Conservation (phyloP, 805 yeast species). For the Saccharomycopsis fermentans region DNA sequence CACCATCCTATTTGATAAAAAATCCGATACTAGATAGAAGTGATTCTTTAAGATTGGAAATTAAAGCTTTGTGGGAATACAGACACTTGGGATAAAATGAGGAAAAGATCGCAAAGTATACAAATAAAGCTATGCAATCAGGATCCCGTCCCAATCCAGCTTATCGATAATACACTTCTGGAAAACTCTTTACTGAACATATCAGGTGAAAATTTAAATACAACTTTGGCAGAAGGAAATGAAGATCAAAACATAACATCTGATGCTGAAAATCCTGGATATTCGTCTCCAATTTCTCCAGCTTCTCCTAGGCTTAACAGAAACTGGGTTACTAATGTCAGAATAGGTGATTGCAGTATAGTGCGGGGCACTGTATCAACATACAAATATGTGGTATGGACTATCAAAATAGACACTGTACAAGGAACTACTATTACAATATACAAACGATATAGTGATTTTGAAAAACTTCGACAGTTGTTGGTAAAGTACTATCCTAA, state of each 20-base stretch:
- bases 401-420: slow-evolving; percentile 14
- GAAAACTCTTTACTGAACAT: neutral
- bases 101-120: neutral
- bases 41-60: no score
- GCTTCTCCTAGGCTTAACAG: neutral
- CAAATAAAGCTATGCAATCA: slow-evolving; percentile 12
- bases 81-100: neutral
- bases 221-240: neutral
- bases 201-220: neutral
- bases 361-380: slow-evolving; percentile 8
- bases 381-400: slow-evolving; percentile 16
- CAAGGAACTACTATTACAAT: slow-evolving; percentile 9
- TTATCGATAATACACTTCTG: neutral
- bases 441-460: slow-evolving; percentile 17
- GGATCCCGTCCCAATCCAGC: slow-evolving; percentile 10
- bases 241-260: neutral
- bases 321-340: slow-evolving; percentile 14
- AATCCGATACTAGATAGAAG: no score
- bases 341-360: slow-evolving; percentile 18
- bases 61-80: no score
- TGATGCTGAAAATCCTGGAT: neutral
- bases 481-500: slow-evolving; percentile 14
- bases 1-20: no score
- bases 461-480: slow-evolving; percentile 11
- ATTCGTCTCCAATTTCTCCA: neutral